A percentile compares a stretch with the other conserved stretches of the same genome.
phyloP scores from a whole-genome alignment of 2,329 filamentous ascomycete genomes.

The Pseudonectria foliicola region DNA sequence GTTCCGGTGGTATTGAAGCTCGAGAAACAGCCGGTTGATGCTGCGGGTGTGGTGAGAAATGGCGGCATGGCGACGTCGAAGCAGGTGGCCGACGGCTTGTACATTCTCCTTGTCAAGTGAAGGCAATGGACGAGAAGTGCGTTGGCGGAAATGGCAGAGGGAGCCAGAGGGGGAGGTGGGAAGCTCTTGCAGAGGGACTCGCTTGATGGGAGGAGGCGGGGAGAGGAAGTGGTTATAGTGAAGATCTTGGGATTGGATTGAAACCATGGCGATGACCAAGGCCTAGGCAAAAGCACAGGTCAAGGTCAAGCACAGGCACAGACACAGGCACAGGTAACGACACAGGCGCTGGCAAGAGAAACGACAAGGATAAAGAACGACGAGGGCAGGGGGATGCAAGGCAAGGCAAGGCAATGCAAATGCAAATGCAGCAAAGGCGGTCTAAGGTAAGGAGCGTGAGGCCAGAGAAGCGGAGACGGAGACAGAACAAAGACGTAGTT shows the following conservation, averaged over 20 bases:
- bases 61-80: constrained; percentile 9
- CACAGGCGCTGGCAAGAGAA: neutral
- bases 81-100: constrained; percentile 8
- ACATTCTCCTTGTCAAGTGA: constrained; percentile 23
- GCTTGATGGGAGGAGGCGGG: constrained; percentile 11
- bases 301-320: neutral
- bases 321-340: neutral
- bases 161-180: constrained; percentile 15
- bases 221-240: constrained; percentile 2
- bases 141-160: constrained; percentile 13
- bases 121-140: constrained; percentile 17
- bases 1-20: constrained; percentile 3
- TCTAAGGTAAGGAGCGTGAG: neutral
- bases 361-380: neutral
- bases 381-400: neutral
- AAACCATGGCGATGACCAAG: constrained; percentile 10
- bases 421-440: neutral
- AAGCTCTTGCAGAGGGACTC: constrained; percentile 22
- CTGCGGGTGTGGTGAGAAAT: constrained; percentile 4
- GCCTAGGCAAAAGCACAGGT: neutral
- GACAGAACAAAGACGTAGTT: constrained; percentile 1
- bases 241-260: constrained; percentile 1
- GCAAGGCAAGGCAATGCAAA: neutral
- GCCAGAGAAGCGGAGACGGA: neutral
- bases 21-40: constrained; percentile 5